Conservation (phyloP, 805 yeast species). For the Sungouiozyma ichnusensis region DNA sequence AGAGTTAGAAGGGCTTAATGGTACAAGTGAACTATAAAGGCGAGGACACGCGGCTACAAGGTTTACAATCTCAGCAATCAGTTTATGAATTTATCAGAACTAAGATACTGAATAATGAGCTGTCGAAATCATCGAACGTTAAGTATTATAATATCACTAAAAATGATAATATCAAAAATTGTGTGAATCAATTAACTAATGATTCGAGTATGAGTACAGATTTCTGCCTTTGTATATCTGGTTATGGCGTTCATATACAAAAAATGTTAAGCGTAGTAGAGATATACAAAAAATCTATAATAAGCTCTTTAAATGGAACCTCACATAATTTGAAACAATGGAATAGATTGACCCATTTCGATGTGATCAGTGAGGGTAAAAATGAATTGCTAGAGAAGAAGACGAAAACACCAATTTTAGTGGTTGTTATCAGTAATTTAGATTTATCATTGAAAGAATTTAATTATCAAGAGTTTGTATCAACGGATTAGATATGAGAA, state of each 20-base stretch:
- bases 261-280: conserved; percentile 19
- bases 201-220: not conserved
- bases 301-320: not conserved
- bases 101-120: conserved; percentile 5
- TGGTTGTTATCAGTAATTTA: conserved; percentile 5
- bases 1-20: too few relatives aligned
- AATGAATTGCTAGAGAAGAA: conserved; percentile 21
- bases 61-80: not conserved
- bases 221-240: conserved; percentile 9
- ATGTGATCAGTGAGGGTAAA: conserved; percentile 12
- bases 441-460: not conserved
- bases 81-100: not conserved
- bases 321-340: conserved; percentile 9
- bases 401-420: conserved; percentile 16
- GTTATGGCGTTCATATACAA: conserved; percentile 23
- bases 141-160: conserved; percentile 9
- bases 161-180: conserved; percentile 15
- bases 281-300: conserved; percentile 11
- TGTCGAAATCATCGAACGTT: not conserved
- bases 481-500: not conserved
- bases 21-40: not conserved
- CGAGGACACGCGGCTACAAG: not conserved
- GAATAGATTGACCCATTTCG: conserved; percentile 18
- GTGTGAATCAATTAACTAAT: conserved; percentile 10
- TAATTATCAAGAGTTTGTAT: not conserved